Evolutionary conservation across 2,329 filamentous ascomycete species (phyloP).

Genomic region (Plectosphaerella cucumerina): DNA sequence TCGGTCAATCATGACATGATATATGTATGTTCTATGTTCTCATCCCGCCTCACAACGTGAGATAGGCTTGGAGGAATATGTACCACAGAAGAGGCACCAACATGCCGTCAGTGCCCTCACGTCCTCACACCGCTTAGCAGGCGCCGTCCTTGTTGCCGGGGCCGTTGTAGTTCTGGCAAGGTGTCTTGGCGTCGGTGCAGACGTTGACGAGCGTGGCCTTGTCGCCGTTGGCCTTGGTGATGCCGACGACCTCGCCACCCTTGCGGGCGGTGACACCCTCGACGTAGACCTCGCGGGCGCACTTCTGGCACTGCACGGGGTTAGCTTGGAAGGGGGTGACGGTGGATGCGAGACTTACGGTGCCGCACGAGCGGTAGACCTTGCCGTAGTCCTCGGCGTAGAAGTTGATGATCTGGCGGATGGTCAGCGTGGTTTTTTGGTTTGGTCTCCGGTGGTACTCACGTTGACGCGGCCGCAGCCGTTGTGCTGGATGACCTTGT

Average conservation of each 20-base stretch:
- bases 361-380: slow-evolving; percentile 36
- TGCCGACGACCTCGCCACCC: slow-evolving; percentile 10
- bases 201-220: slow-evolving; percentile 11
- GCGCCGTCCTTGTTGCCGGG: slow-evolving; percentile 11
- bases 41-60: no score
- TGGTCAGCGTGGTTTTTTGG: not conserved
- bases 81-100: no score
- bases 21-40: no score
- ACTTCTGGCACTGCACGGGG: slow-evolving; percentile 1
- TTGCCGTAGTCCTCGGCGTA: slow-evolving; percentile 44
- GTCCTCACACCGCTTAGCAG: slow-evolving; percentile 2
- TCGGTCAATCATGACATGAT: no score
- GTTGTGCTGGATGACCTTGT: slow-evolving; percentile 36
- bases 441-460: not conserved
- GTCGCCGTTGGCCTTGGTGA: slow-evolving; percentile 10
- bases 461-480: slow-evolving; percentile 26
- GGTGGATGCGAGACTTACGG: slow-evolving; percentile 19
- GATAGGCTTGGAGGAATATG: no score
- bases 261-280: slow-evolving; percentile 9
- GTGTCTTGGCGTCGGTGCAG: slow-evolving; percentile 14
- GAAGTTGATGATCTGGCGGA: slow-evolving; percentile 27
- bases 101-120: no score
- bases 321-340: not conserved
- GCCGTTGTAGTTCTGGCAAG: slow-evolving; percentile 13
- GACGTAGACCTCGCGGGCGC: slow-evolving; percentile 8